phyloP scores from a whole-genome alignment of 2,329 filamentous ascomycete species.

The Rutstroemia sydowiana region DNA sequence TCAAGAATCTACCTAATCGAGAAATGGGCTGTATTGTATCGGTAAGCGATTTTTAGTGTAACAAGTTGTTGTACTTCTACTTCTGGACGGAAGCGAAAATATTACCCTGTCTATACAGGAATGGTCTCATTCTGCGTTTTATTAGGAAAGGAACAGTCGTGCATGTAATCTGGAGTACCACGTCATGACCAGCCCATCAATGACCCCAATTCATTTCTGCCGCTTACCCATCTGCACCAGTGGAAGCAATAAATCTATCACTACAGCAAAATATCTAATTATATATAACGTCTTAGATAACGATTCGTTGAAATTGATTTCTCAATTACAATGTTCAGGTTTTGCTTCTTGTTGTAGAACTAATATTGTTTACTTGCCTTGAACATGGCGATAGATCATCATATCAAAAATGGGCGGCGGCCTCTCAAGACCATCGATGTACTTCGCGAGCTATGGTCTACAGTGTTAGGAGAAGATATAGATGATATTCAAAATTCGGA shows the following conservation, averaged over 20 bases:
- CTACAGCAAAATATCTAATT: no score
- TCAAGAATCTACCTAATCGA: background rate
- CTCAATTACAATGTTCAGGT: no score
- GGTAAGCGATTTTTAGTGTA: background rate
- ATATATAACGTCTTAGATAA: no score
- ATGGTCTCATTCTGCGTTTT: no score
- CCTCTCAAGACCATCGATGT: background rate
- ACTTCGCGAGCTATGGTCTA: background rate
- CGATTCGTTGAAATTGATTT: background rate
- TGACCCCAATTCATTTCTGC: no score
- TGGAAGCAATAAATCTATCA: no score
- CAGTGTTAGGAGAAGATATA: background rate
- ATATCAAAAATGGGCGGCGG: background rate
- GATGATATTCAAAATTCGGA: background rate
- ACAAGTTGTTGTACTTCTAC: background rate
- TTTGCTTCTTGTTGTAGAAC: background rate
- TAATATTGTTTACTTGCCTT: background rate
- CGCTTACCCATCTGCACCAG: no score
- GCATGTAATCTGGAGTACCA: background rate
- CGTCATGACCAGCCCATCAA: no score
- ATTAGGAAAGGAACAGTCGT: background rate
- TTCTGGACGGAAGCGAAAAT: background rate
- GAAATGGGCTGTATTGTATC: background rate
- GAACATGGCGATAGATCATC: background rate
- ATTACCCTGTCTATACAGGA: no score